These are phyloP conservation scores for Primulina huaijiensis DNA, from an alignment of 257 asterid species.

Conservation along the genomic window DNA sequence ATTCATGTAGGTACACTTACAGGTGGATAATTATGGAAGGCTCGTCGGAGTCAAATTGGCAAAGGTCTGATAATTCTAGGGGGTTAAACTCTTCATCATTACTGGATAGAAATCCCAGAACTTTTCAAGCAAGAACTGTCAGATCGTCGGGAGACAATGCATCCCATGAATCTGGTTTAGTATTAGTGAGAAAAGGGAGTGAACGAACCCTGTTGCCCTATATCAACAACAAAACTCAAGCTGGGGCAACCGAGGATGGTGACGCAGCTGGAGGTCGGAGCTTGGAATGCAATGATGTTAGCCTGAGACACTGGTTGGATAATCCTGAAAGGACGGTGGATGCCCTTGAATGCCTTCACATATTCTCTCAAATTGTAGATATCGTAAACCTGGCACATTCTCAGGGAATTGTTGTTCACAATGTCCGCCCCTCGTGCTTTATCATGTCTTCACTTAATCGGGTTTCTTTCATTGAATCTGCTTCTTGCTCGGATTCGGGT, in stretches of 20 bases:
- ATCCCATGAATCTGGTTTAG: conserved; percentile 52
- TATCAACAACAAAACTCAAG: conserved; percentile 29
- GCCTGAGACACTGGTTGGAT: conserved; percentile 93
- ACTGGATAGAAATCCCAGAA: conserved; percentile 48
- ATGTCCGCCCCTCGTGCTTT: conserved; percentile 89
- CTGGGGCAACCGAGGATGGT: conserved; percentile 31
- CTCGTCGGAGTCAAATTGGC: conserved; percentile 83
- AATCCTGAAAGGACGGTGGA: conserved; percentile 74
- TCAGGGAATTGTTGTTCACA: conserved; percentile 76
- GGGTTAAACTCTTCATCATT: conserved; percentile 56
- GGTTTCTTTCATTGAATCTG: conserved; percentile 81
- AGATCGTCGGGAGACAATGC: conserved; percentile 48
- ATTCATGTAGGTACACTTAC: conserved; percentile 28
- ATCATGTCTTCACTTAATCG: conserved; percentile 76
- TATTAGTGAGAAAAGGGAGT: conserved; percentile 49
- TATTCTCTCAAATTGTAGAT: conserved; percentile 83
- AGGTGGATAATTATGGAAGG: conserved; percentile 71
- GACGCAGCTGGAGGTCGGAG: conserved; percentile 27
- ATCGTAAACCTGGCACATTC: conserved; percentile 78
- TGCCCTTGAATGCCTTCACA: conserved; percentile 76
- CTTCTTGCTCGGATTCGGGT: conserved; percentile 76
- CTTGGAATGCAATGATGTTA: conserved; percentile 52
- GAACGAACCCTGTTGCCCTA: conserved; percentile 36
- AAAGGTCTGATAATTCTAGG: conserved; percentile 60
- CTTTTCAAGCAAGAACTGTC: conserved; percentile 34